These are phyloP conservation scores for Tarenaya hassleriana DNA, from an alignment of 345 rosid genomes.

Conservation along the genomic window DNA sequence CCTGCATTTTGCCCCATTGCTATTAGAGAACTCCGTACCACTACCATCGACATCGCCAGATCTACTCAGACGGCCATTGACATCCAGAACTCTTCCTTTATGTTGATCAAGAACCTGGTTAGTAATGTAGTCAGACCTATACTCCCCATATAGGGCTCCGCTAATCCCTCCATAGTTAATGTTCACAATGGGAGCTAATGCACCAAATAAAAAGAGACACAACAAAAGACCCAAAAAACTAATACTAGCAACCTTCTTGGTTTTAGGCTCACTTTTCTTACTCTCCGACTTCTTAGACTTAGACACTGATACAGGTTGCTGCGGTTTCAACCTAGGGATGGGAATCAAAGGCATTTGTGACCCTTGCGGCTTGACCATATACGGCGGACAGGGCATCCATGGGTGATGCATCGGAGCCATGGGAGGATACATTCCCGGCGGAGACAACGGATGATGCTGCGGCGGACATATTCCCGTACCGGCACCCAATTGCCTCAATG, in stretches of 20 bases:
- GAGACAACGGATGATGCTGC: constrained; percentile 26
- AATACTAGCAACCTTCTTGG: constrained; percentile 82
- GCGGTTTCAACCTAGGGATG: constrained; percentile 72
- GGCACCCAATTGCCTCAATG: constrained; percentile 51
- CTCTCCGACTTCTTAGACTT: constrained; percentile 39
- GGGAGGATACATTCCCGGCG: constrained; percentile 40
- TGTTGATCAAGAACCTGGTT: constrained; percentile 30
- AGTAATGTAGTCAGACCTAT: constrained; percentile 28
- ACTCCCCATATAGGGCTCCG: constrained; percentile 19
- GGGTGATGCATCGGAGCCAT: constrained; percentile 38
- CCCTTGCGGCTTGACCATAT: constrained; percentile 61
- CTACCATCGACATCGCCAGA: no score
- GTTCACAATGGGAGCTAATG: constrained; percentile 52
- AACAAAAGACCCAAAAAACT: constrained; percentile 71
- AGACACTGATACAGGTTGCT: constrained; percentile 28
- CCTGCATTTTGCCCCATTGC: constrained; percentile 3
- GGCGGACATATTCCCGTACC: constrained; percentile 35
- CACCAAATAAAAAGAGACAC: constrained; percentile 60
- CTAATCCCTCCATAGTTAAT: constrained; percentile 34
- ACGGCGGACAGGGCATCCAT: constrained; percentile 58
- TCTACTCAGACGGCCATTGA: constrained; percentile 7
- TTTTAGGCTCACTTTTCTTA: constrained; percentile 27
- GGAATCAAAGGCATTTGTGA: constrained; percentile 84
- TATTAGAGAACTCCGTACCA: constrained; percentile 27
- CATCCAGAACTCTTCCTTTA: constrained; percentile 47